Conservation (phyloP, 2,329 filamentous ascomycete genomes). For the Hypoxylon sp. region DNA sequence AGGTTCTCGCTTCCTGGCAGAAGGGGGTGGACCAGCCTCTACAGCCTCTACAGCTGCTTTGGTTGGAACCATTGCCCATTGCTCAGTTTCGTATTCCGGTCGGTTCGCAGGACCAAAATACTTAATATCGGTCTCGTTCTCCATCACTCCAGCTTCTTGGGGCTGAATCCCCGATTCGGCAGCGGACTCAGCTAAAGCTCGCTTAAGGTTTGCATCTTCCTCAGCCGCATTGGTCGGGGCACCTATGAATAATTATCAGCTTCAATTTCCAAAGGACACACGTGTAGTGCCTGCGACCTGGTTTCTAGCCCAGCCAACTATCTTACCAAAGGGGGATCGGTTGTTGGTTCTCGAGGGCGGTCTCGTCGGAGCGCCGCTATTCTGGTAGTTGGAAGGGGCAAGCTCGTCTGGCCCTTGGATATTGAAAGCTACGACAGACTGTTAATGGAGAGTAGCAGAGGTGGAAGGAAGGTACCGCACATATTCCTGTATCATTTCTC, state of each 20-base stretch:
- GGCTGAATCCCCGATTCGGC: constrained; percentile 62
- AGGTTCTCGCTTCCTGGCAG: constrained; percentile 57
- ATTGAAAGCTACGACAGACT: constrained; percentile 61
- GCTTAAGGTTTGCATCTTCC: constrained; percentile 67
- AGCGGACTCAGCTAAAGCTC: constrained; percentile 67
- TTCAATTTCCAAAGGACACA: constrained; percentile 26
- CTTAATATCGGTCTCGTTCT: constrained; percentile 54
- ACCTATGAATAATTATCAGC: constrained; percentile 51
- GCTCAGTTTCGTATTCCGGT: constrained; percentile 63
- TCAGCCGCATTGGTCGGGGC: constrained; percentile 55
- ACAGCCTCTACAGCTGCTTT: constrained; percentile 45
- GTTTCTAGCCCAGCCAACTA: constrained; percentile 61
- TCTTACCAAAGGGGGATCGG: constrained; percentile 66
- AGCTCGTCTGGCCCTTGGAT: constrained; percentile 65
- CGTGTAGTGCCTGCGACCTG: constrained; percentile 56
- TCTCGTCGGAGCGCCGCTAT: constrained; percentile 64
- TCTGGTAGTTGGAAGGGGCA: constrained; percentile 56
- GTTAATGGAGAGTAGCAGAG: constrained; percentile 24
- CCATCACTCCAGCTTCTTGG: constrained; percentile 65
- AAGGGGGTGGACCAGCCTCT: constrained; percentile 56
- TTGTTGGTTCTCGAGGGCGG: constrained; percentile 71
- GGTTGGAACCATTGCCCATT: constrained; percentile 70
- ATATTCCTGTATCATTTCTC: constrained; percentile 57
- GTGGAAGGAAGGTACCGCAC: constrained; percentile 50
- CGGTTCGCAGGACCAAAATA: constrained; percentile 71